These are phyloP conservation scores for Rhodotorula diobovata DNA, from an alignment of 768 basidiomycete species.

Conservation along the genomic window DNA sequence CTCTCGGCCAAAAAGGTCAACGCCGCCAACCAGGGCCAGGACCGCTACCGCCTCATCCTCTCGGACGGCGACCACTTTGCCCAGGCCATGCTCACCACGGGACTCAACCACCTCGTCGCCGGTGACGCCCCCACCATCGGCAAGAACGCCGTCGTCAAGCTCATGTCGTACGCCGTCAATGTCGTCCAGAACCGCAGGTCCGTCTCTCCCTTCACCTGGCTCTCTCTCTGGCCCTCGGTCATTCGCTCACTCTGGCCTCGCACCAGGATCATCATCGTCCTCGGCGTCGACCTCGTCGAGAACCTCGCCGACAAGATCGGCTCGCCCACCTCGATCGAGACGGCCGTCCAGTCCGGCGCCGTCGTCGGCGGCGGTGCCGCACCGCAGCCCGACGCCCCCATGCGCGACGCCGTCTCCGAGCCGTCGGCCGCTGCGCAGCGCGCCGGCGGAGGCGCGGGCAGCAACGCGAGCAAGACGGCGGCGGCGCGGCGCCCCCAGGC, in stretches of 20 bases:
- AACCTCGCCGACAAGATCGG: constrained; percentile 69
- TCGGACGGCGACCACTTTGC: constrained; percentile 82
- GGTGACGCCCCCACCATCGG: constrained; percentile 57
- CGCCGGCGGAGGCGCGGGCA: constrained; percentile 44
- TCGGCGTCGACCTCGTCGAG: constrained; percentile 60
- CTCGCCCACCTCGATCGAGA: constrained; percentile 50
- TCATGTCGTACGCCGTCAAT: constrained; percentile 76
- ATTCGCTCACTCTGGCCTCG: not conserved
- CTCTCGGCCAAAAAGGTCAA: constrained; percentile 75
- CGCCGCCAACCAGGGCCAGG: constrained; percentile 47
- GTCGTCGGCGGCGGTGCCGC: constrained; percentile 49
- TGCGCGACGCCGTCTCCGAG: constrained; percentile 7
- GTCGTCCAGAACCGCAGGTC: constrained; percentile 78
- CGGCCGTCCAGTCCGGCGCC: constrained; percentile 20
- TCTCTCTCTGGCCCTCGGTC: not conserved
- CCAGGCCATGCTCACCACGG: constrained; percentile 93
- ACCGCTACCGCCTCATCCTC: constrained; percentile 61
- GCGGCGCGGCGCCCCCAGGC: constrained; percentile 13
- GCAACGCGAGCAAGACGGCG: constrained; percentile 34
- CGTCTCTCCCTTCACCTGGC: constrained; percentile 41
- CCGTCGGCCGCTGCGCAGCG: constrained; percentile 41
- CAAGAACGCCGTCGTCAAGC: constrained; percentile 64
- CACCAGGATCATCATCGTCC: constrained; percentile 72
- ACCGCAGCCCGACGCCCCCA: not conserved
- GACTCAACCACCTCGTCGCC: constrained; percentile 67